Base-by-base conservation (phyloP, 2,329 filamentous ascomycete genomes). In the Arthrobotrys musiformis region DNA sequence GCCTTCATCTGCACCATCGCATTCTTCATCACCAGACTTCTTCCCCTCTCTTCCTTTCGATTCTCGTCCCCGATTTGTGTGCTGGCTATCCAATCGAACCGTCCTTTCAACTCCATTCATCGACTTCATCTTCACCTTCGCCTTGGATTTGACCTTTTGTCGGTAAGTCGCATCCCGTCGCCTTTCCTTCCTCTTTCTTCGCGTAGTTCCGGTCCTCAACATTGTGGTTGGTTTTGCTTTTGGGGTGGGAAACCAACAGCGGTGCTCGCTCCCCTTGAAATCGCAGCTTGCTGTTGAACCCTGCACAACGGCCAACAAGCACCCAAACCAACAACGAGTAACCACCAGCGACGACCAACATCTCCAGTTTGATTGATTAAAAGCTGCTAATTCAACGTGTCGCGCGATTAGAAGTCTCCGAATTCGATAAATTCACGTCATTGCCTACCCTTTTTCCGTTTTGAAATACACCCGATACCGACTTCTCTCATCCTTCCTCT, bases 111-210 rank as follows among this genome's bases (percentile, higher is more conserved):
- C 56, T 30, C 64, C 63, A 42, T 44, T 9, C n/a, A n/a, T 33
- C 9, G n/a, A 5, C n/a, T 42, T 42, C 40, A 19, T 6, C 40
- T 42, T 42, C 40, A 19, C 8, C 2, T 42, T 42, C 37, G 17
- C 17, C 7, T 9, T 42, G 17, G 4, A 42, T 22, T 6, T 15
- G 19, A 4, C 35, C n/a, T n/a, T 50, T 75, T 67, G 52, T 60
- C 63, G 58, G 72, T 76, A 76, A 76, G 72, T 76, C 50, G 37
- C 63, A 70, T 69, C 52, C 62, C 54, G 67, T 68, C 63, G 54
- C 62, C 26, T 28, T 56, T 35, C n/a, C 4, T n/a, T 19, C 15
- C 30, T 28, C 3, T 62, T 40, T 30, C n/a, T 69, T 56, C 66
- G 63, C 72, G 64, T 69, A 40, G 62, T 76, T 63, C n/a, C n/a